Evolutionary conservation across 331 rosid species (phyloP).

Genomic region (Stylosanthes scabra): DNA sequence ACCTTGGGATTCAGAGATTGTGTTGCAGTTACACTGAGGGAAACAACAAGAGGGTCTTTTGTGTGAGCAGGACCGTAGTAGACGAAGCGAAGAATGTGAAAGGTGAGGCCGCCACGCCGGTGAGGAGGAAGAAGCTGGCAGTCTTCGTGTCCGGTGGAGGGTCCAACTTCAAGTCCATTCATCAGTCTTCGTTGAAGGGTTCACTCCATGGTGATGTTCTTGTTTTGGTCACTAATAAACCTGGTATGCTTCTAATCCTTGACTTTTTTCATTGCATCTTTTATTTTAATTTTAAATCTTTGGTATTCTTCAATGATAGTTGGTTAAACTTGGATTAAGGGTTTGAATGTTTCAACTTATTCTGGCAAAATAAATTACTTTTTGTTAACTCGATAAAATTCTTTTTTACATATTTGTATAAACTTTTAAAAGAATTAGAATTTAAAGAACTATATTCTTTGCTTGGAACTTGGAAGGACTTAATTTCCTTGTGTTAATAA

Average conservation of each 20-base stretch:
- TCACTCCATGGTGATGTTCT: slow-evolving; percentile 70
- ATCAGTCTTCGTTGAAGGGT: slow-evolving; percentile 66
- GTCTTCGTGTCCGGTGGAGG: slow-evolving; percentile 96
- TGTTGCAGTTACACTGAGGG: background rate
- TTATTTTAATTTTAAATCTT: background rate
- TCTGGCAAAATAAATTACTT: too few relatives aligned
- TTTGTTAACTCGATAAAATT: background rate
- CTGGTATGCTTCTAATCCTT: slow-evolving; percentile 36
- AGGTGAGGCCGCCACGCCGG: slow-evolving; percentile 25
- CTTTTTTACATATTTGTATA: too few relatives aligned
- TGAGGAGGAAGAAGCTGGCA: slow-evolving; percentile 68
- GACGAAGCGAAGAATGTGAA: slow-evolving; percentile 35
- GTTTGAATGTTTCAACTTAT: too few relatives aligned
- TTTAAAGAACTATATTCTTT: too few relatives aligned
- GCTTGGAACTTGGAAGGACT: too few relatives aligned
- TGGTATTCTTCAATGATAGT: background rate
- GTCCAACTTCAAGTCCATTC: slow-evolving; percentile 83
- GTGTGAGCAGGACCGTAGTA: slow-evolving; percentile 34
- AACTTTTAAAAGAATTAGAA: too few relatives aligned
- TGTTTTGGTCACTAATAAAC: slow-evolving; percentile 78
- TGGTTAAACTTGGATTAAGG: slow-evolving; percentile 3
- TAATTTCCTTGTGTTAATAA: too few relatives aligned
- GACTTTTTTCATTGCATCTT: background rate
- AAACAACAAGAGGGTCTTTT: slow-evolving; percentile 33
- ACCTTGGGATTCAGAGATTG: slow-evolving; percentile 27